Conservation (phyloP, 139 green algal species). For the Yamagishiella unicocca region DNA sequence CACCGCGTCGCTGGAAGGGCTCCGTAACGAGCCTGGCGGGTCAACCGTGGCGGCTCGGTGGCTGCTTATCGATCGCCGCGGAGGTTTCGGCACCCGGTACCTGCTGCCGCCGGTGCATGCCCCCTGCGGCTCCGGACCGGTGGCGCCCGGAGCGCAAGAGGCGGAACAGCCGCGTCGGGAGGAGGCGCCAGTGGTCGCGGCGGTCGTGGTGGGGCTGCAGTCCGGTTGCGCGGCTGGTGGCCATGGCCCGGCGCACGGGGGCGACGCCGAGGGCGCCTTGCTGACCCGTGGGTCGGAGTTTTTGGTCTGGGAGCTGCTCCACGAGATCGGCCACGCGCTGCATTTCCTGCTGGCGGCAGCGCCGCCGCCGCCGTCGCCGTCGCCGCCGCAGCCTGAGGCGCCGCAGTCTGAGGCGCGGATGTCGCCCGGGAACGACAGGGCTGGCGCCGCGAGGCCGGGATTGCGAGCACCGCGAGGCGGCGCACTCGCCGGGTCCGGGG, state of each 20-base stretch:
- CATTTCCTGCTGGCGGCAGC: constrained; percentile 32
- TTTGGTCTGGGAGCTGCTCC: constrained; percentile 41
- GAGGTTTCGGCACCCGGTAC: constrained; percentile 23
- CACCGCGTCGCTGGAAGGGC: too few relatives aligned
- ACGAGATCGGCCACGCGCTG: constrained; percentile 39
- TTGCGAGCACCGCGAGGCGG: neutral
- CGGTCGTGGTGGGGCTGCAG: constrained; percentile 35
- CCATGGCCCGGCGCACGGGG: neutral
- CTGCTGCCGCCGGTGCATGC: constrained; percentile 15
- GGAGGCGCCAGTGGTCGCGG: neutral
- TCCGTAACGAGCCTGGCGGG: too few relatives aligned
- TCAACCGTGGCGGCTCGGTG: neutral
- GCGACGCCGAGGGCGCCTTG: neutral
- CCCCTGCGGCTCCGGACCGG: neutral
- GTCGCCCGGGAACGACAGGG: neutral
- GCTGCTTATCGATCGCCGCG: neutral
- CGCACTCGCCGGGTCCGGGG: too few relatives aligned
- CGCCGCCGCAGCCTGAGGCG: neutral
- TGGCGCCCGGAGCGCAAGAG: neutral
- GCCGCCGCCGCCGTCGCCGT: neutral
- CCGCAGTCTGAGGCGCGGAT: neutral
- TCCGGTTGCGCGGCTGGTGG: neutral
- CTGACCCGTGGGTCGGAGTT: constrained; percentile 17
- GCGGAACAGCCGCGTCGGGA: too few relatives aligned
- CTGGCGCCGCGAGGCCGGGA: too few relatives aligned